These are phyloP conservation scores for Exserohilum turcica DNA, from an alignment of 2,329 filamentous ascomycete genomes.

Conservation along the genomic window DNA sequence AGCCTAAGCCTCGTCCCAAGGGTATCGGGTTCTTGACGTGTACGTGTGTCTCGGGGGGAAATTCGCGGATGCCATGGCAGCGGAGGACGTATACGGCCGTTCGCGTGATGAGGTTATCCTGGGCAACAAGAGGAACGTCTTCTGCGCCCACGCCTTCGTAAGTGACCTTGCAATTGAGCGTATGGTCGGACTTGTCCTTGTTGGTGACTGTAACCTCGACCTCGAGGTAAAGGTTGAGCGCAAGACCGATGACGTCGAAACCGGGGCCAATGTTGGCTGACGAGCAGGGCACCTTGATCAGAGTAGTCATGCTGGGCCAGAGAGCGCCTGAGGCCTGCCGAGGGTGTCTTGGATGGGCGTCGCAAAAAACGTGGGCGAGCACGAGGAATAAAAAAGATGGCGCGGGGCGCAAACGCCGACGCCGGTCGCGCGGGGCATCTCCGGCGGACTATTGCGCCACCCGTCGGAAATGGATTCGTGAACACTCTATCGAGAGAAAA, in stretches of 20 bases:
- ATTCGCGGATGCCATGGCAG: constrained; percentile 84
- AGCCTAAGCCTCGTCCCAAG: constrained; percentile 88
- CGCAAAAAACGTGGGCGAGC: constrained; percentile 11
- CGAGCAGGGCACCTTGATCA: constrained; percentile 86
- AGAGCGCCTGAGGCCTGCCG: constrained; percentile 16
- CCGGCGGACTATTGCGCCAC: too few relatives aligned
- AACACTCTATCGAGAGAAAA: too few relatives aligned
- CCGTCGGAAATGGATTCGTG: too few relatives aligned
- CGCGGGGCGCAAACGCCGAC: constrained; percentile 20
- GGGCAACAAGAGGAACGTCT: constrained; percentile 81
- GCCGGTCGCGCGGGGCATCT: constrained; percentile 11
- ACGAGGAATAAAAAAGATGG: constrained; percentile 14
- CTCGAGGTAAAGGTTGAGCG: constrained; percentile 92
- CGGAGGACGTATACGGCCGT: constrained; percentile 93
- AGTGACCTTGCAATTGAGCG: constrained; percentile 85
- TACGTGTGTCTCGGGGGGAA: constrained; percentile 82
- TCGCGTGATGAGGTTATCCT: constrained; percentile 89
- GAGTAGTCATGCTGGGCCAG: constrained; percentile 46
- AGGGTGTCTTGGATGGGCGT: constrained; percentile 8
- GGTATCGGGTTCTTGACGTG: constrained; percentile 97
- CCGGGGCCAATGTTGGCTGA: constrained; percentile 96
- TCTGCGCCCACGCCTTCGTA: constrained; percentile 84
- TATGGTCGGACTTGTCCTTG: constrained; percentile 58
- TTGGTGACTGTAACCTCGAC: constrained; percentile 74
- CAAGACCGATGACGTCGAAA: constrained; percentile 96